Conservation (phyloP, 1,139 yeast species). For the Meyerozyma elateridarum region DNA sequence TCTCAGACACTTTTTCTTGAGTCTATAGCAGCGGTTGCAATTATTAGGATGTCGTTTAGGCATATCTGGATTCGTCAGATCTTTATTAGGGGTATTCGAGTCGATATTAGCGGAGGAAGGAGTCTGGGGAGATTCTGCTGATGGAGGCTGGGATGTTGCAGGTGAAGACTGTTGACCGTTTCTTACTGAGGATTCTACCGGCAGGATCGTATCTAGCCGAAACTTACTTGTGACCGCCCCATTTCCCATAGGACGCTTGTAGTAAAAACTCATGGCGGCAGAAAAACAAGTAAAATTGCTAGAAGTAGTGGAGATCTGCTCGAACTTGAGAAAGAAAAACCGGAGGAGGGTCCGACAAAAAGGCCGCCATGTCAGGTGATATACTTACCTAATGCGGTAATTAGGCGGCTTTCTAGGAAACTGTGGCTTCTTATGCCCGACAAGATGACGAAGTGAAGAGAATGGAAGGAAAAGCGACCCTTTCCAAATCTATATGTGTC, state of each 20-base stretch:
- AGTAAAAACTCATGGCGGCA: conserved; percentile 31
- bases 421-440: too few relatives aligned
- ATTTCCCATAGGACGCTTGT: conserved; percentile 36
- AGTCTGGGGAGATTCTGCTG: not conserved
- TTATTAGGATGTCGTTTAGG: conserved; percentile 30
- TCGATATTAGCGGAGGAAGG: too few relatives aligned
- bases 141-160: not conserved
- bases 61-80: not conserved
- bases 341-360: conserved; percentile 1
- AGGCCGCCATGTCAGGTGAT: conserved; percentile 13
- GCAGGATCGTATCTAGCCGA: conserved; percentile 16
- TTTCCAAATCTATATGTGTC: too few relatives aligned
- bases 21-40: conserved; percentile 40
- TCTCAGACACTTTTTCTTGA: conserved; percentile 41
- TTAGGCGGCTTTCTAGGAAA: too few relatives aligned
- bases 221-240: conserved; percentile 37
- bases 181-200: not conserved
- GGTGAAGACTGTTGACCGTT: not conserved
- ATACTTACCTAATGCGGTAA: conserved; percentile 5
- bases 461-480: too few relatives aligned
- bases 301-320: too few relatives aligned
- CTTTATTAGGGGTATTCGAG: too few relatives aligned
- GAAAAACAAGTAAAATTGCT: not conserved
- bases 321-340: too few relatives aligned
- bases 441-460: too few relatives aligned